These are phyloP conservation scores for Viola odorata DNA, from an alignment of 345 rosid genomes.

Conservation along the genomic window DNA sequence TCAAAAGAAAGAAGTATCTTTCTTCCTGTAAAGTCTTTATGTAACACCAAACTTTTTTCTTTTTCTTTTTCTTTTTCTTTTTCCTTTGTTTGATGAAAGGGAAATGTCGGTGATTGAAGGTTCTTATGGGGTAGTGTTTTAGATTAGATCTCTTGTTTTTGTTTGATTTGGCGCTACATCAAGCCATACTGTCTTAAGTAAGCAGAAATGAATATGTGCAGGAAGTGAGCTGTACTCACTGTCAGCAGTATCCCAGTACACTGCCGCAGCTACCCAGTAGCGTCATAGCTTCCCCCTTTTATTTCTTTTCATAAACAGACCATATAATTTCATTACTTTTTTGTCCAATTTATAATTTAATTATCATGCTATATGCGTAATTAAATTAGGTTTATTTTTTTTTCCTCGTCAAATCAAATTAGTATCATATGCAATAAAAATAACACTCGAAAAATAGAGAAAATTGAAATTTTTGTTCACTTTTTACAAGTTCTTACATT, in stretches of 20 bases:
- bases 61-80: neutral
- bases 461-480: too few relatives aligned
- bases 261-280: too few relatives aligned
- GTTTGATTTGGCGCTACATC: too few relatives aligned
- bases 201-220: neutral
- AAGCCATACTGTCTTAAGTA: neutral
- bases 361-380: neutral
- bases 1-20: neutral
- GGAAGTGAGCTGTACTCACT: neutral
- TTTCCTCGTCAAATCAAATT: too few relatives aligned
- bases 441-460: too few relatives aligned
- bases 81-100: conserved; percentile 9
- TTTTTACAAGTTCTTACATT: too few relatives aligned
- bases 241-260: too few relatives aligned
- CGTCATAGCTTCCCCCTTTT: too few relatives aligned
- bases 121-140: neutral
- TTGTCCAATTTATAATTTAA: neutral
- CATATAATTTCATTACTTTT: neutral
- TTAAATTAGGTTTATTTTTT: too few relatives aligned
- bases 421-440: too few relatives aligned
- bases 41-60: neutral
- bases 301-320: too few relatives aligned
- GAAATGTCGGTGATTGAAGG: conserved; percentile 19
- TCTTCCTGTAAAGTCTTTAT: conserved; percentile 18
- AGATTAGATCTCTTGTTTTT: neutral